Base-by-base conservation (phyloP, 73 alveolate species). In the Symbiodinium pilosum region DNA sequence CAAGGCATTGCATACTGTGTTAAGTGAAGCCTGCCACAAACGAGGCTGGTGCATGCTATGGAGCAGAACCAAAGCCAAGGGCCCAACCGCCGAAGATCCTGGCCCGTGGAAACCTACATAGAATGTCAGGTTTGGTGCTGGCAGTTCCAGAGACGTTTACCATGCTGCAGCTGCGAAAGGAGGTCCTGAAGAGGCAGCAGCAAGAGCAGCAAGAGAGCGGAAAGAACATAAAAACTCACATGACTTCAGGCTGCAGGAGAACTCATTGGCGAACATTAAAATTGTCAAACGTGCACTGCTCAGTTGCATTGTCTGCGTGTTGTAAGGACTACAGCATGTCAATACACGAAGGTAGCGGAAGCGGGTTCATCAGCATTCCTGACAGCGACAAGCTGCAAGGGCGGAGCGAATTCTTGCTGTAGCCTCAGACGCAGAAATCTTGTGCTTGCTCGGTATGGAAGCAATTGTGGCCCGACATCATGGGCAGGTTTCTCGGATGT, bases 21-120 rank as follows among this genome's bases (percentile, higher is more conserved):
- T n/a, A n/a, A n/a, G n/a, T n/a, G n/a, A n/a, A n/a, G n/a, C n/a
- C n/a, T n/a, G n/a, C n/a, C n/a, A n/a, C n/a, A 32, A 28, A 69
- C 36, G 56, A 87, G 94, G 94, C 43, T 87, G 56, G 94, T 87
- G 59, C 94, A 87, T 54, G 94, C 94, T 8, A 36, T 84, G 16
- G 39, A 87, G 30, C 43, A 34, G 38, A 84, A 39, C 11, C 94
- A 87, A 44, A 87, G 94, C 40, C 36, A 12, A 32, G n/a, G 20
- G 47, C 93, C 32, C 43, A 85, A 26, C 39, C n/a, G 54, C 9
- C 2, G 88, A 3, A 43, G 30, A n/a, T n/a, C 71, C 42, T 41
- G 26, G 73, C 30, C 26, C 26, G 2, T 16, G 1, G 20, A 16
- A 54, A 54, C 26, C 12, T 16, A 9, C 73, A 16, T 5, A 30